Base-by-base conservation (phyloP, 352 stramenopile genomes). In the Globisporangium solare region DNA sequence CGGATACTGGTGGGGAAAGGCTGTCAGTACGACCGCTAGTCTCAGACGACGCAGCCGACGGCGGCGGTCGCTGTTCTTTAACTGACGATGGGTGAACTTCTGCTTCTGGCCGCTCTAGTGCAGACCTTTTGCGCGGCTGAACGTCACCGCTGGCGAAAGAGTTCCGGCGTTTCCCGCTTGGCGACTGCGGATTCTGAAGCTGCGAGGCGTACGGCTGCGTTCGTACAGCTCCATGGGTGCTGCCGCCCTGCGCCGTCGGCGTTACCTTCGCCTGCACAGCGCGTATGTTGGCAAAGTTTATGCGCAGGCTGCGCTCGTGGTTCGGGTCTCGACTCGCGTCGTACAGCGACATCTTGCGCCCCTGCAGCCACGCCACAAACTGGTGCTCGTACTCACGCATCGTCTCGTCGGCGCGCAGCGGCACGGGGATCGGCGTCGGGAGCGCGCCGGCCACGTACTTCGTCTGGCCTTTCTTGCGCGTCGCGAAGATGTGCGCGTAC, bases 371-470 rank as follows among this genome's bases (percentile, higher is more conserved):
- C 15, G 41, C 51, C 5, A 54, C 3, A 39, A 70, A 63, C 17
- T 56, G 45, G 17, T 50, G 7, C 43, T 73, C 62, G 52, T 70
- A 66, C 1, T 57, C 32, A 39, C 37, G 41, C 15, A 66, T 40
- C 14, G 51, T 61, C 56, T 68, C 56, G 2, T 51, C 56, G 2
- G 17, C 31, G 6, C 18, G 22, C 8, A 68, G 47, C 45, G 61
- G 61, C 46, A 64, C 56, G 13, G 51, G 50, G 35, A 64, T 64
- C 24, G 61, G 61, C 20, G n/a, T 20, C 12, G 48, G 21, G 43
- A 20, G 21, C n/a, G 31, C 48, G 24, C 51, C 60, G 0, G 45
- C 32, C 2, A 13, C 6, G 18, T 49, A 48, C 2, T 41, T 52
- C 17, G 47, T 60, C 12, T 14, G 54, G 2, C 54, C 47, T 3